A percentile compares a stretch with the other conserved stretches of the same genome.
Conservation (phyloP, 768 basidiomycete genomes). For the Rhizopogon salebrosus region DNA sequence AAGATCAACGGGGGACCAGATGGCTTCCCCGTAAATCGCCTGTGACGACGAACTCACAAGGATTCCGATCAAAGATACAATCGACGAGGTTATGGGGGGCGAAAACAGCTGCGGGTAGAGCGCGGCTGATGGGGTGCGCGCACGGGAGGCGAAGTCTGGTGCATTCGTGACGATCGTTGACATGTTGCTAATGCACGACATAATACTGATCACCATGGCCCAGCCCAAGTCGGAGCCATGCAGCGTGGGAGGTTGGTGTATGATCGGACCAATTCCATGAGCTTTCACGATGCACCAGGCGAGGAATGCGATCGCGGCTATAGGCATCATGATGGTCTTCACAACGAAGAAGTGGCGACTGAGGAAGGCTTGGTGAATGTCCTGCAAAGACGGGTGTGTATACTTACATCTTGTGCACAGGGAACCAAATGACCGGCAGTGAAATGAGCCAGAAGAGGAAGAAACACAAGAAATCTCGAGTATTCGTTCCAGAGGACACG, state of each 20-base stretch:
- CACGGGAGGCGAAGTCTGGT: constrained; percentile 70
- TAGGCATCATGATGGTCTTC: constrained; percentile 70
- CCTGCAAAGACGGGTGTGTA: constrained; percentile 7
- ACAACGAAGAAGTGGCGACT: constrained; percentile 76
- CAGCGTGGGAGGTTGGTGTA: constrained; percentile 56
- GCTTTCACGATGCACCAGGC: constrained; percentile 77
- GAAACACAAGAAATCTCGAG: constrained; percentile 74
- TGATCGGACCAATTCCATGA: constrained; percentile 70
- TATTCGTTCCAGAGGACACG: constrained; percentile 64
- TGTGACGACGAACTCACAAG: constrained; percentile 75
- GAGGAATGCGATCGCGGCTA: constrained; percentile 67
- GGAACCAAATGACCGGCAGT: constrained; percentile 77
- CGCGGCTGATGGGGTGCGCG: constrained; percentile 50
- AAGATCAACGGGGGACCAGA: constrained; percentile 77
- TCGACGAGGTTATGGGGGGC: constrained; percentile 65
- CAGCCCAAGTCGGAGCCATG: constrained; percentile 71
- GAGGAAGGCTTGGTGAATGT: constrained; percentile 10
- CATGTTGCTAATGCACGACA: constrained; percentile 79
- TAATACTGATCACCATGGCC: constrained; percentile 68
- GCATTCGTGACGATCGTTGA: constrained; percentile 75
- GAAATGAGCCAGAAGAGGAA: constrained; percentile 84
- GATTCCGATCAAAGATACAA: constrained; percentile 77
- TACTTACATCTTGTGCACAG: constrained; percentile 71
- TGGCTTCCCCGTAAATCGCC: constrained; percentile 68
- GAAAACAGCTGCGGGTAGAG: constrained; percentile 67